These are phyloP conservation scores for Galerina sulciceps DNA, from an alignment of 768 basidiomycete species.

Conservation along the genomic window DNA sequence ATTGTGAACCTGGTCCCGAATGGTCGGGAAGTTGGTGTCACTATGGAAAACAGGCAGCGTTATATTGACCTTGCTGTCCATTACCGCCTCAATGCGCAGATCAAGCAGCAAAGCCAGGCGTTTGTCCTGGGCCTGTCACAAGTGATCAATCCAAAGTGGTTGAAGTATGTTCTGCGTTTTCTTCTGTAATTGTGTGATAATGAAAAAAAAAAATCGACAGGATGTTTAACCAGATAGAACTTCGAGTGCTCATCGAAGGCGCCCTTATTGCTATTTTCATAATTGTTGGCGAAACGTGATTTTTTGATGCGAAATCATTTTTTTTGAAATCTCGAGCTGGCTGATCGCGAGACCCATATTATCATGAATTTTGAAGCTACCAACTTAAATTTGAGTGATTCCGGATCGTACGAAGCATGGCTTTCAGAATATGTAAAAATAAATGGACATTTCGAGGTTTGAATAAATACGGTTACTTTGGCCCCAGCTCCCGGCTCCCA, in stretches of 20 bases:
- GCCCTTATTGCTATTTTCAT: too few relatives aligned
- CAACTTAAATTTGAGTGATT: too few relatives aligned
- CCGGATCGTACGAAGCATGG: too few relatives aligned
- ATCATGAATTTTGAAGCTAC: too few relatives aligned
- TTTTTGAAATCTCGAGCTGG: too few relatives aligned
- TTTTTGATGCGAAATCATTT: too few relatives aligned
- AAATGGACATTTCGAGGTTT: too few relatives aligned
- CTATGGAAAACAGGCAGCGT: slow-evolving; percentile 83
- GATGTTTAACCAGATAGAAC: slow-evolving; percentile 97
- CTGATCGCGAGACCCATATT: too few relatives aligned
- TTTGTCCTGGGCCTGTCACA: slow-evolving; percentile 94
- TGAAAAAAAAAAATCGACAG: slow-evolving; percentile 38
- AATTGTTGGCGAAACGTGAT: too few relatives aligned
- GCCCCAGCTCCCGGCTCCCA: too few relatives aligned
- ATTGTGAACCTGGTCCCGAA: slow-evolving; percentile 19
- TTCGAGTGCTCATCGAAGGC: slow-evolving; percentile 90
- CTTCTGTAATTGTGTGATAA: neutral
- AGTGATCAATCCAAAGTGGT: slow-evolving; percentile 90
- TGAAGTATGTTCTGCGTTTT: slow-evolving; percentile 51
- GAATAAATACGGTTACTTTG: too few relatives aligned
- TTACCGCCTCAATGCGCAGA: slow-evolving; percentile 88
- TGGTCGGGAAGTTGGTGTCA: slow-evolving; percentile 41
- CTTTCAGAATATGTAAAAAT: too few relatives aligned
- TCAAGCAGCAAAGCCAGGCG: slow-evolving; percentile 78
- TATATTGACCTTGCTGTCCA: slow-evolving; percentile 92